phyloP scores from a whole-genome alignment of 306 rosid species.

The Lathyrus oleraceus region DNA sequence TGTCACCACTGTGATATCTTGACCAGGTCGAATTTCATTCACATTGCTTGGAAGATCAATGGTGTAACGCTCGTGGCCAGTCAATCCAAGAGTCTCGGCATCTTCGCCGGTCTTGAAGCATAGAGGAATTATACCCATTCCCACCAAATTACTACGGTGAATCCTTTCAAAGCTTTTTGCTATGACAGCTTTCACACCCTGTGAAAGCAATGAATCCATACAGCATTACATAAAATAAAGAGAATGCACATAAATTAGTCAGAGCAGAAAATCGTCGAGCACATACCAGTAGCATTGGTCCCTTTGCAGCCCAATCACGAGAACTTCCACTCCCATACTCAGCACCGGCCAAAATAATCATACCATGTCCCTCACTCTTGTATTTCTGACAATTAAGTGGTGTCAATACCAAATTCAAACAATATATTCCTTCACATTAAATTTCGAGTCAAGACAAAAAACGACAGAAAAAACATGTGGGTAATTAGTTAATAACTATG shows the following conservation, averaged over 20 bases:
- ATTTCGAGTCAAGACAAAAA: neutral
- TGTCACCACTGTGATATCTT: constrained; percentile 69
- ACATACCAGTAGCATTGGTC: constrained; percentile 86
- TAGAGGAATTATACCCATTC: constrained; percentile 89
- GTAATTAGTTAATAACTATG: neutral
- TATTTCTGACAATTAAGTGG: constrained; percentile 57
- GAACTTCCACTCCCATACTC: constrained; percentile 99
- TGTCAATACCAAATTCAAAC: constrained; percentile 24
- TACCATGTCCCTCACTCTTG: constrained; percentile 73
- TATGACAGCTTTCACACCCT: constrained; percentile 97
- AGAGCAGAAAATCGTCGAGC: constrained; percentile 15
- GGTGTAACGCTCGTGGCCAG: constrained; percentile 77
- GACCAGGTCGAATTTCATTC: constrained; percentile 81
- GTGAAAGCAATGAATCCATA: neutral
- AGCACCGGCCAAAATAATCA: constrained; percentile 86
- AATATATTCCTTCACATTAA: constrained; percentile 4
- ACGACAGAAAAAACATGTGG: no score
- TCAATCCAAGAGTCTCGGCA: constrained; percentile 82
- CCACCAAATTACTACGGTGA: constrained; percentile 96
- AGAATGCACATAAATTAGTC: neutral
- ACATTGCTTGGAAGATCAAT: constrained; percentile 81
- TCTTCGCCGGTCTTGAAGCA: constrained; percentile 89
- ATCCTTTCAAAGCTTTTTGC: constrained; percentile 94
- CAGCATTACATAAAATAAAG: constrained; percentile 7
- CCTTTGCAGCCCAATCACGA: constrained; percentile 99